phyloP scores from a whole-genome alignment of 108 stramenopile genomes.

The Aureococcus anophagefferens region DNA sequence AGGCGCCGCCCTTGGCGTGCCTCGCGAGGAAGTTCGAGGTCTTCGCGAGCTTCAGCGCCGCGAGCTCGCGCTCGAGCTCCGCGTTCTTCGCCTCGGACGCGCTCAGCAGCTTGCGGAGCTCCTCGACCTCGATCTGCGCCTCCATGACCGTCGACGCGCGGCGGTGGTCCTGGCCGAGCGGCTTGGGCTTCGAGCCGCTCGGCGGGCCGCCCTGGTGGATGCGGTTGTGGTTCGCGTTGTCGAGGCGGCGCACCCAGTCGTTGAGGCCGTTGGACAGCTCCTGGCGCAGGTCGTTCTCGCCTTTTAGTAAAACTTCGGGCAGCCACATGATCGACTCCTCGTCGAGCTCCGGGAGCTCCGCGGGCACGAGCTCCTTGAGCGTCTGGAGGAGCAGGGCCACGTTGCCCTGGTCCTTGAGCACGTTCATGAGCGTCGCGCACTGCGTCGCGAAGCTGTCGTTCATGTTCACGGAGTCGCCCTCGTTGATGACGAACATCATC shows the following conservation, averaged over 20 bases:
- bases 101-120: background rate
- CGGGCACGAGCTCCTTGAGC: background rate
- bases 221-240: background rate
- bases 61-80: background rate
- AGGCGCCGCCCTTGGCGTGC: too few species aligned
- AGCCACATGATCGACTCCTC: background rate
- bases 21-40: too few species aligned
- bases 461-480: background rate
- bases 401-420: background rate
- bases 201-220: background rate
- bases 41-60: too few species aligned
- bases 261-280: background rate
- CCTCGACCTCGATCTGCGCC: background rate
- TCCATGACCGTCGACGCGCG: background rate
- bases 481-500: slow-evolving; percentile 8
- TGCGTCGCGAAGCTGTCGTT: background rate
- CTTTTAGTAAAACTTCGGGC: too few species aligned
- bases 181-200: background rate
- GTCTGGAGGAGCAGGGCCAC: background rate
- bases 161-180: background rate
- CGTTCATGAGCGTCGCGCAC: background rate
- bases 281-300: too few species aligned
- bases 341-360: background rate
- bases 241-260: background rate
- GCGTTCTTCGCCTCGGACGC: background rate